These are phyloP conservation scores for Fusarium sp. DNA, from an alignment of 2,329 filamentous ascomycete genomes.

Conservation along the genomic window DNA sequence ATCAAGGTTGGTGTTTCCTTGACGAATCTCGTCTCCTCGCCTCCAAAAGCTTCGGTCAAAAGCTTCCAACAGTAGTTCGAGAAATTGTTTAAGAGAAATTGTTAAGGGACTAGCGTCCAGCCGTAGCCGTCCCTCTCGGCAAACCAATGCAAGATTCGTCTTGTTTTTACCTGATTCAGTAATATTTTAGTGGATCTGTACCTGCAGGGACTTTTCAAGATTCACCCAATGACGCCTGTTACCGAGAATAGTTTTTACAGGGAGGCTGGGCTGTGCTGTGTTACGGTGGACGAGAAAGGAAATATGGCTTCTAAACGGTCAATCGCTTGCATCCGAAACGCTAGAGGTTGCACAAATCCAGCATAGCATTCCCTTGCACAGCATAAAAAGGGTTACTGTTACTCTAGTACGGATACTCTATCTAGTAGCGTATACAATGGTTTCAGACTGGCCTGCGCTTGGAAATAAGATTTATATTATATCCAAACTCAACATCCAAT, in stretches of 20 bases:
- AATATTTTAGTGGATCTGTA: slow-evolving; percentile 31
- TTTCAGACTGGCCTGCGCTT: not conserved
- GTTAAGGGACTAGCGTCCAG: slow-evolving; percentile 17
- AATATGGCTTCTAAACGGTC: slow-evolving; percentile 23
- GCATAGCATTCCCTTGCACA: slow-evolving; percentile 5
- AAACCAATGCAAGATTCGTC: slow-evolving; percentile 35
- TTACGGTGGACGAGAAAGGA: slow-evolving; percentile 24
- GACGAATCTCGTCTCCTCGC: not conserved
- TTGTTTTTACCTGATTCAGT: slow-evolving; percentile 23
- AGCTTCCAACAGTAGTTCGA: not conserved
- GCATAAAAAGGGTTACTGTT: slow-evolving; percentile 3
- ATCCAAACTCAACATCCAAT: slow-evolving; percentile 1
- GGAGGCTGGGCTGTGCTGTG: slow-evolving; percentile 12
- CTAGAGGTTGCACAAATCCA: slow-evolving; percentile 17
- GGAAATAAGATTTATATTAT: slow-evolving; percentile 6
- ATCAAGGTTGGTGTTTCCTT: not conserved
- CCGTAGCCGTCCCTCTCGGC: slow-evolving; percentile 12
- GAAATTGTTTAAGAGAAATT: slow-evolving; percentile 21
- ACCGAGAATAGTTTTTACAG: slow-evolving; percentile 32
- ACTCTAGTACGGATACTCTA: not conserved
- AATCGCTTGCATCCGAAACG: slow-evolving; percentile 6
- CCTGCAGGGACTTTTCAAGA: slow-evolving; percentile 35
- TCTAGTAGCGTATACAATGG: slow-evolving; percentile 1
- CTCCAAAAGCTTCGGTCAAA: not conserved
- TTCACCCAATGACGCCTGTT: slow-evolving; percentile 33